phyloP scores from a whole-genome alignment of 176 grass and related monocot genomes.

The Juncus effusus region DNA sequence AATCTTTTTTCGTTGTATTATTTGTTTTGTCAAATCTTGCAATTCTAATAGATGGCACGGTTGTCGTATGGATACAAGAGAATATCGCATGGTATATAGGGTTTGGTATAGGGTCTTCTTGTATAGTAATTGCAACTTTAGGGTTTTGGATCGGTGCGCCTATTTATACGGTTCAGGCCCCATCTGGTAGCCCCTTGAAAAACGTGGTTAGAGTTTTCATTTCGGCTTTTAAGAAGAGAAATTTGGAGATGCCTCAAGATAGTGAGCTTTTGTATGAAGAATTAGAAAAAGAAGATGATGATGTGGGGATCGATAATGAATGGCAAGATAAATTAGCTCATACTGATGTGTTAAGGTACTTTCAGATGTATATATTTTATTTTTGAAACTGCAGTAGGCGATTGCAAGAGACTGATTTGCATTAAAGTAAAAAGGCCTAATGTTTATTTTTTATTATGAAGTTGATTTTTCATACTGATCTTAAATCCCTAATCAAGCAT shows the following conservation, averaged over 20 bases:
- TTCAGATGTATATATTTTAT: not conserved
- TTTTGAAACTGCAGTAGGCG: too few relatives aligned
- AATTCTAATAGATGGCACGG: slow-evolving; percentile 52
- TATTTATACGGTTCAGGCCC: slow-evolving; percentile 39
- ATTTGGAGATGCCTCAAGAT: not conserved
- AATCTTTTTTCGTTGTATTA: slow-evolving; percentile 75
- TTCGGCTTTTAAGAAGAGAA: slow-evolving; percentile 42
- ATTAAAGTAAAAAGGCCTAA: not conserved
- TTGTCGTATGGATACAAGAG: slow-evolving; percentile 60
- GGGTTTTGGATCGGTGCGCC: slow-evolving; percentile 50
- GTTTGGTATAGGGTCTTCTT: slow-evolving; percentile 49
- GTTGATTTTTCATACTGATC: not conserved
- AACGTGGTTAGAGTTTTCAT: slow-evolving; percentile 47
- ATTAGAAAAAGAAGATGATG: not conserved
- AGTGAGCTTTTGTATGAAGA: slow-evolving; percentile 1
- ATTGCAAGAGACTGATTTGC: too few relatives aligned
- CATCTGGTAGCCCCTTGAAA: slow-evolving; percentile 49
- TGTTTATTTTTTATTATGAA: not conserved
- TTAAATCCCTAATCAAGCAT: slow-evolving; percentile 1
- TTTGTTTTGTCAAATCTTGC: slow-evolving; percentile 61
- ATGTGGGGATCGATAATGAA: slow-evolving; percentile 29
- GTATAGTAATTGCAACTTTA: slow-evolving; percentile 36
- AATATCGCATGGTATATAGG: slow-evolving; percentile 62
- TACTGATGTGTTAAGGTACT: not conserved
- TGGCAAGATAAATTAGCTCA: slow-evolving; percentile 35